Evolutionary conservation across 495 filamentous ascomycete species (phyloP).

Genomic region (Lasiosphaeria hispida): DNA sequence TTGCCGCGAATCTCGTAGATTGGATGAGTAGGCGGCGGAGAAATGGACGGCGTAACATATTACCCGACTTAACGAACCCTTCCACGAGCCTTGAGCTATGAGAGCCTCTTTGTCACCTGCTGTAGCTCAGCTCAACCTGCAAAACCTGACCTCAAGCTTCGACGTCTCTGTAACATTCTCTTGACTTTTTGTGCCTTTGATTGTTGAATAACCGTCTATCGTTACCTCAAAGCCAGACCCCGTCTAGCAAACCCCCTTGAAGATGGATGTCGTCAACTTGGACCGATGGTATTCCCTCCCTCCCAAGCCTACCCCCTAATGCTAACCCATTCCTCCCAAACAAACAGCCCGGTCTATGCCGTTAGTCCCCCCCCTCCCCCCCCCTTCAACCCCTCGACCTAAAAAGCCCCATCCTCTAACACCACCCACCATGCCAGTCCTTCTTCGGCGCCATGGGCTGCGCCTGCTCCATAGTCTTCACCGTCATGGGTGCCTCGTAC

Average conservation of each 20-base stretch:
- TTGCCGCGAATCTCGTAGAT: not conserved
- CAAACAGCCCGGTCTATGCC: conserved; percentile 42
- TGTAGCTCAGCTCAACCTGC: too few relatives aligned
- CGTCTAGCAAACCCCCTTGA: not conserved
- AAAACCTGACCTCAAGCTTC: too few relatives aligned
- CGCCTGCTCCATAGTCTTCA: conserved; percentile 64
- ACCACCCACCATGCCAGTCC: conserved; percentile 23
- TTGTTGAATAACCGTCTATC: too few relatives aligned
- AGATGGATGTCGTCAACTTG: conserved; percentile 21
- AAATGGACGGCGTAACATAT: not conserved
- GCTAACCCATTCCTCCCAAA: conserved; percentile 11
- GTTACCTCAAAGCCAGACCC: too few relatives aligned
- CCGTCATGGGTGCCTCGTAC: conserved; percentile 80
- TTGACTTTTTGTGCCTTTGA: too few relatives aligned
- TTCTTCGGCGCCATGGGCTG: conserved; percentile 53
- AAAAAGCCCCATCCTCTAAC: conserved; percentile 3
- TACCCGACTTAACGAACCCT: not conserved
- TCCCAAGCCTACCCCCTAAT: not conserved
- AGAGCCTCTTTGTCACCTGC: too few relatives aligned
- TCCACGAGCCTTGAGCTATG: too few relatives aligned
- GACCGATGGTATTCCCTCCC: conserved; percentile 23
- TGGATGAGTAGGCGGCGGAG: not conserved
- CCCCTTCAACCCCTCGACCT: not conserved
- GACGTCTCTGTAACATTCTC: too few relatives aligned
- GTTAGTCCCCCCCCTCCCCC: conserved; percentile 25